Evolutionary conservation across 331 rosid genomes (phyloP).

Genomic region (Rosa hybrid): DNA sequence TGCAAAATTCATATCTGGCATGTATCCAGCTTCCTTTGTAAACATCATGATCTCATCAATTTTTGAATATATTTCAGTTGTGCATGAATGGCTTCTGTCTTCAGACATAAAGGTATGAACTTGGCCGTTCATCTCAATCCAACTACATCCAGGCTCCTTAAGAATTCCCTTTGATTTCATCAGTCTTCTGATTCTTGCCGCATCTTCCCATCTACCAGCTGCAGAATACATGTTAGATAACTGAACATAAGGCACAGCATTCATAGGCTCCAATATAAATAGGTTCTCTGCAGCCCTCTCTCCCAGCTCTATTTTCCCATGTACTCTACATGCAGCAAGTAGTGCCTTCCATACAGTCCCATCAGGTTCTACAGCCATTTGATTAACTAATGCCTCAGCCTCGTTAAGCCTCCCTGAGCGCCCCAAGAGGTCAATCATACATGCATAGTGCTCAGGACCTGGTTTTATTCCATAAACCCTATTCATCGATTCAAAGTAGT

Average conservation of each 20-base stretch:
- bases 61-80: constrained; percentile 62
- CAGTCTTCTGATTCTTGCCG: constrained; percentile 54
- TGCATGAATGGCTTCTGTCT: constrained; percentile 70
- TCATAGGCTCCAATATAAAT: constrained; percentile 57
- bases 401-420: constrained; percentile 63
- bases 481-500: constrained; percentile 59
- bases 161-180: constrained; percentile 70
- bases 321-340: constrained; percentile 75
- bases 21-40: constrained; percentile 69
- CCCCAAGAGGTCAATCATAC: constrained; percentile 78
- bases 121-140: constrained; percentile 65
- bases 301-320: constrained; percentile 66
- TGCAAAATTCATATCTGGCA: constrained; percentile 63
- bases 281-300: constrained; percentile 66
- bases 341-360: constrained; percentile 83
- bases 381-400: constrained; percentile 54
- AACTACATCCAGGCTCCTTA: constrained; percentile 87
- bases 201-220: constrained; percentile 65
- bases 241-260: constrained; percentile 69
- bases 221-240: constrained; percentile 73
- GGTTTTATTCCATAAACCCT: constrained; percentile 65
- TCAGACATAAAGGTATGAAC: constrained; percentile 70
- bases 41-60: constrained; percentile 51
- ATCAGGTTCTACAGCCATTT: constrained; percentile 68
- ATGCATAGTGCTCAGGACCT: constrained; percentile 68